phyloP scores from a whole-genome alignment of 257 asterid species.

The Paulownia fortunei region DNA sequence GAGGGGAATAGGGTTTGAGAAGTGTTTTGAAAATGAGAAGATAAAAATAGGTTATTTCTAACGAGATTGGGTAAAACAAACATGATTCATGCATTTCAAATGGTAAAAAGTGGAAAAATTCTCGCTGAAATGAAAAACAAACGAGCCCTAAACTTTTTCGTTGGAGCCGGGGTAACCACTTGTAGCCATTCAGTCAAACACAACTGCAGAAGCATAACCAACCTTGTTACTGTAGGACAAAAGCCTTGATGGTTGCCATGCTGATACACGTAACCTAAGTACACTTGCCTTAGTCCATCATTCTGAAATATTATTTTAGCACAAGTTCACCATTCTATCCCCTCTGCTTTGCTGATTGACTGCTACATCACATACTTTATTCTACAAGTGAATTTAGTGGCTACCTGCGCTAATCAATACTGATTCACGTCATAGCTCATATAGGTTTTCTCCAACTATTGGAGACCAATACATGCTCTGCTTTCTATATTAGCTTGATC shows the following conservation, averaged over 20 bases:
- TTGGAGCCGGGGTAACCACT: background rate
- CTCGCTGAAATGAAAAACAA: no score
- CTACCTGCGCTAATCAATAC: background rate
- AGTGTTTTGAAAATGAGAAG: no score
- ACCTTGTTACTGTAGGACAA: background rate
- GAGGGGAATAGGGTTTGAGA: no score
- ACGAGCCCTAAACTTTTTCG: conserved; percentile 6
- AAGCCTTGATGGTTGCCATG: background rate
- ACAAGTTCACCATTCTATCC: background rate
- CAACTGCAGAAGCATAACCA: background rate
- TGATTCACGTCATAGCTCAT: background rate
- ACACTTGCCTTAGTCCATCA: background rate
- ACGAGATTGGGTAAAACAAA: no score
- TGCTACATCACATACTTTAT: background rate
- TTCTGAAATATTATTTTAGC: background rate
- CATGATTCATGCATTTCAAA: no score
- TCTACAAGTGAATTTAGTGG: background rate
- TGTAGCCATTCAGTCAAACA: background rate
- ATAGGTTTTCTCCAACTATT: background rate
- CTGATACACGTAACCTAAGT: background rate
- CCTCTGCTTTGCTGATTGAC: background rate
- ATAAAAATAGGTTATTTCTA: no score
- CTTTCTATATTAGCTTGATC: conserved; percentile 6
- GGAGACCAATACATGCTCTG: background rate
- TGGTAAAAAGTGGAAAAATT: no score